Evolutionary conservation across 208 protist genomes (phyloP).

Genomic region (Leishmania turanica): DNA sequence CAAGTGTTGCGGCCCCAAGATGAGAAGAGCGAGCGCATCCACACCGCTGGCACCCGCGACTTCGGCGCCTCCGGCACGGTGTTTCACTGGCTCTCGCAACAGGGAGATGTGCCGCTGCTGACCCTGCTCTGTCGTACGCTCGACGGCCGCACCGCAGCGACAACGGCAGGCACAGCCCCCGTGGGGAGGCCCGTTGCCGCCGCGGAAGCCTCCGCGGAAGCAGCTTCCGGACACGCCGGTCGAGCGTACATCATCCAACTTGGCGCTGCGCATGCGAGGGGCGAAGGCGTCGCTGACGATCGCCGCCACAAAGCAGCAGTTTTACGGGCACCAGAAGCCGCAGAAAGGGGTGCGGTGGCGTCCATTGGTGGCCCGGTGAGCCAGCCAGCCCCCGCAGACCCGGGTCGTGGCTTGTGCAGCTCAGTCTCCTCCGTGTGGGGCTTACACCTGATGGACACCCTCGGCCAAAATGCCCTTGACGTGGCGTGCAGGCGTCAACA

Average conservation of each 20-base stretch:
- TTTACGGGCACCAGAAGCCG: neutral
- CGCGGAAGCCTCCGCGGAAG: neutral
- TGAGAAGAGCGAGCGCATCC: neutral
- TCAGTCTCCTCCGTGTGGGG: conserved; percentile 3
- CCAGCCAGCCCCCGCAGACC: neutral
- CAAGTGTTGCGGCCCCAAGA: neutral
- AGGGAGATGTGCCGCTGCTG: conserved; percentile 15
- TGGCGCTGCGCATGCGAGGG: neutral
- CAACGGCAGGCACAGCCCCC: neutral
- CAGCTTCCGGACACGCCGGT: neutral
- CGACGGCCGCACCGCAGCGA: neutral
- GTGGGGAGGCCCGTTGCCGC: neutral
- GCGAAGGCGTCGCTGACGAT: neutral
- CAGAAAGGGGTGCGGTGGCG: neutral
- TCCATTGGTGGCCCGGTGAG: neutral
- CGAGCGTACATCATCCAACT: neutral
- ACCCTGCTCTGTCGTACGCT: conserved; percentile 5
- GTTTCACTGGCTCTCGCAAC: conserved; percentile 17
- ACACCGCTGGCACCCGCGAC: neutral
- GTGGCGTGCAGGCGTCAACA: conserved; percentile 19
- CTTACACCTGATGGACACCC: conserved; percentile 6
- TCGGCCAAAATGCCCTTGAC: conserved; percentile 18
- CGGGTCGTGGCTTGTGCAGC: neutral
- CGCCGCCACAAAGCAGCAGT: neutral
- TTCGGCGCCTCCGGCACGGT: conserved; percentile 2